Evolutionary conservation across 306 rosid genomes (phyloP).

Genomic region (Lotus japonicus): DNA sequence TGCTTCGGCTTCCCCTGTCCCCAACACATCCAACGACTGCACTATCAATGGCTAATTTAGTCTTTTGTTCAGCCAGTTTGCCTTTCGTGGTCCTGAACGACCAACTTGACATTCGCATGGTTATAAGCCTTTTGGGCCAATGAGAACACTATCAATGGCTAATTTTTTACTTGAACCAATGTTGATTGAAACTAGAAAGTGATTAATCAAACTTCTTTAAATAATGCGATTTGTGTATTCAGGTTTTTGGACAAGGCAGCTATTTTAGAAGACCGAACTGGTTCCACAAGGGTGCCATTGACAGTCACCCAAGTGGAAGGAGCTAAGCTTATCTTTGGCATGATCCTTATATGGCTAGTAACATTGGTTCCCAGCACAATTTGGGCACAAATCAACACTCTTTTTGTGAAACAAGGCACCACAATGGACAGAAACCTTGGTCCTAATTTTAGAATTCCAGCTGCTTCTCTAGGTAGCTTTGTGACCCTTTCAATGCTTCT

Average conservation of each 20-base stretch:
- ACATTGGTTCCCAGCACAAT: slow-evolving; percentile 75
- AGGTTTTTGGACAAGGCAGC: slow-evolving; percentile 56
- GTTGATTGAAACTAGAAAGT: background rate
- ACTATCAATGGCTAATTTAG: no score
- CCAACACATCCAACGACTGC: no score
- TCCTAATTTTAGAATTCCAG: slow-evolving; percentile 55
- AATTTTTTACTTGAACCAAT: background rate
- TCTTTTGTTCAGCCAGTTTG: no score
- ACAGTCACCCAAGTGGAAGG: slow-evolving; percentile 88
- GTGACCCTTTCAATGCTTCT: slow-evolving; percentile 74
- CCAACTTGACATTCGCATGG: no score
- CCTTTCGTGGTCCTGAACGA: no score
- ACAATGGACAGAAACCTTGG: slow-evolving; percentile 68
- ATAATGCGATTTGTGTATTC: background rate
- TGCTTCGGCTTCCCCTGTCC: no score
- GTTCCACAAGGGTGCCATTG: slow-evolving; percentile 32
- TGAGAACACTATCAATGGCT: no score
- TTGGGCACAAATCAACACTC: slow-evolving; percentile 75
- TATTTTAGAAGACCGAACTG: slow-evolving; percentile 11
- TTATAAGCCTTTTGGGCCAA: no score
- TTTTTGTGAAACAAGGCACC: slow-evolving; percentile 89
- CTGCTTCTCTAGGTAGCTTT: slow-evolving; percentile 67
- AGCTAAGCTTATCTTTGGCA: slow-evolving; percentile 65
- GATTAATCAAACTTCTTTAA: background rate
- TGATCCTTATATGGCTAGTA: slow-evolving; percentile 58